Percentiles rank a stretch among this genome's conserved stretches.
Evolutionary conservation across 306 rosid genomes (phyloP).

Genomic region (Cotoneaster glaucophyllus): DNA sequence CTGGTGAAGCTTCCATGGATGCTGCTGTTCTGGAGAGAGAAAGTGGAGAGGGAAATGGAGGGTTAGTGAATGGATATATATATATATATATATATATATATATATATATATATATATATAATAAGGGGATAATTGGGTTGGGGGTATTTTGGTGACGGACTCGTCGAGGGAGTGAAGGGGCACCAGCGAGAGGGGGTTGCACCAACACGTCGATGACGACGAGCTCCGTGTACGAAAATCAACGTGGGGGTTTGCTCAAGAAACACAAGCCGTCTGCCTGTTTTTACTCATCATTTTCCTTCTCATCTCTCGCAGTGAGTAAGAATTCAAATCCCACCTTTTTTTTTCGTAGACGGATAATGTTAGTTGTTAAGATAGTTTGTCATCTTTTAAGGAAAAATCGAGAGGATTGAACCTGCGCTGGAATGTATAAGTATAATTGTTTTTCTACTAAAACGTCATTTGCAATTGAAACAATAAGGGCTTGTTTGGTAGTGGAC

Average conservation of each 20-base stretch:
- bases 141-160: conserved; percentile 48
- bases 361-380: no score
- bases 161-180: conserved; percentile 77
- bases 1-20: conserved; percentile 54
- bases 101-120: no score
- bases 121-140: background rate
- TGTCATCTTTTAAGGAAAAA: no score
- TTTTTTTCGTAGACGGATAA: no score
- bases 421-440: no score
- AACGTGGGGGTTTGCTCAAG: background rate
- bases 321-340: no score
- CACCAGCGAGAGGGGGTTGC: conserved; percentile 11
- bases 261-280: background rate
- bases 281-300: background rate
- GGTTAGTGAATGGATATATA: conserved; percentile 4
- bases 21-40: background rate
- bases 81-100: no score
- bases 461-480: no score
- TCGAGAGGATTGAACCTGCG: no score
- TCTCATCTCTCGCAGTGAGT: no score
- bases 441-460: no score
- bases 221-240: background rate
- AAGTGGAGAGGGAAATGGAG: background rate
- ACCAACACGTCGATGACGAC: background rate
- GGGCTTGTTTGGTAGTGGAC: no score